Evolutionary conservation across 306 rosid species (phyloP).

Genomic region (Nissolia schottii): DNA sequence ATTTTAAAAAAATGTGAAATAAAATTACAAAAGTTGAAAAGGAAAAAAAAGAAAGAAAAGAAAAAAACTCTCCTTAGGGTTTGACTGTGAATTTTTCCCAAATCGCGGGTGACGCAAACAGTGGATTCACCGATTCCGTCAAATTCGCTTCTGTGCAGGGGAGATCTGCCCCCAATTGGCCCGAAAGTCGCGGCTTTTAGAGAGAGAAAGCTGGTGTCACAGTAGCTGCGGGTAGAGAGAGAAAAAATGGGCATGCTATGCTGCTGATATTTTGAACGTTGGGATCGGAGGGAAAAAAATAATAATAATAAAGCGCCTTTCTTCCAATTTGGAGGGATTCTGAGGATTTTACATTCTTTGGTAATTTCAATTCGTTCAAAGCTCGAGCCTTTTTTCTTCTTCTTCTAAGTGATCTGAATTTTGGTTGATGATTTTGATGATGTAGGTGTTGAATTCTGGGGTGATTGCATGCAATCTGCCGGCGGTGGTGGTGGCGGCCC

Average conservation of each 20-base stretch:
- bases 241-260: constrained; percentile 12
- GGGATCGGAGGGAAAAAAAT: constrained; percentile 75
- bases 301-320: constrained; percentile 42
- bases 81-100: constrained; percentile 49
- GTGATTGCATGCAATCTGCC: constrained; percentile 75
- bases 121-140: constrained; percentile 60
- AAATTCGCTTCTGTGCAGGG: constrained; percentile 43
- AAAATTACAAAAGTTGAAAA: neutral
- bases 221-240: constrained; percentile 34
- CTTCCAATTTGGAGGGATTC: constrained; percentile 34
- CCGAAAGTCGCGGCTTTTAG: constrained; percentile 52
- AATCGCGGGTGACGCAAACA: constrained; percentile 41
- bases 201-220: constrained; percentile 45
- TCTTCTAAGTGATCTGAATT: constrained; percentile 25
- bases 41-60: neutral
- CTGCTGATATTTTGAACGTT: constrained; percentile 57
- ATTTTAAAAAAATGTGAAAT: neutral
- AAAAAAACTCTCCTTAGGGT: constrained; percentile 39
- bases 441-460: constrained; percentile 32
- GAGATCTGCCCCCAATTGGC: constrained; percentile 43
- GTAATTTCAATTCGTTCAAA: neutral
- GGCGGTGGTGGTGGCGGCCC: constrained; percentile 68
- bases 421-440: constrained; percentile 28
- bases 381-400: neutral
- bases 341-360: constrained; percentile 14